A percentile compares a stretch with the other conserved stretches of the same genome.
Evolutionary conservation across 768 basidiomycete species (phyloP).

Genomic region (Daedaleopsis nitida): DNA sequence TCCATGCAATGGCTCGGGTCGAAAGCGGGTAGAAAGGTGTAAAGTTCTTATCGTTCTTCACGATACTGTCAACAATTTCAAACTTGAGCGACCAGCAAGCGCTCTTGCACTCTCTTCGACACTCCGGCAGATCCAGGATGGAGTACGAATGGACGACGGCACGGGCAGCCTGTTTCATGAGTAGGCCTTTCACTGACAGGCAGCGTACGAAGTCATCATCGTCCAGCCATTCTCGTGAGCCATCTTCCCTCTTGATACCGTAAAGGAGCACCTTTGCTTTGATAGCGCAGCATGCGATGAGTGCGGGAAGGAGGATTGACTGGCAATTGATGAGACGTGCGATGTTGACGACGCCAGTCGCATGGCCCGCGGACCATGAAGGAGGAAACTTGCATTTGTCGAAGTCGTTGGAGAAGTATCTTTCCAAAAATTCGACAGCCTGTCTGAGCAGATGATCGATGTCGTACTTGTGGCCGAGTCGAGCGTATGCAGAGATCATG

Average conservation of each 20-base stretch:
- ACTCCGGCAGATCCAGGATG: no score
- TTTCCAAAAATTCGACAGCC: not conserved
- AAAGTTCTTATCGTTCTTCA: no score
- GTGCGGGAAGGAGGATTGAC: not conserved
- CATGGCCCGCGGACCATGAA: not conserved
- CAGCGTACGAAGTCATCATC: not conserved
- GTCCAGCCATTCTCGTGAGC: not conserved
- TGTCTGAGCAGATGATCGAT: not conserved
- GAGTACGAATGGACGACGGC: no score
- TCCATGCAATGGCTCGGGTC: no score
- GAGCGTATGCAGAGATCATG: not conserved
- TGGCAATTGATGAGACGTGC: not conserved
- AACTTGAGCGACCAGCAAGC: no score
- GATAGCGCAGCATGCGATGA: not conserved
- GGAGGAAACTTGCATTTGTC: not conserved
- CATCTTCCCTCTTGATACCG: not conserved
- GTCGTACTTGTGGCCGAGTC: not conserved
- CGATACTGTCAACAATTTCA: no score
- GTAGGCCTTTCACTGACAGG: not conserved
- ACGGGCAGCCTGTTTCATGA: not conserved
- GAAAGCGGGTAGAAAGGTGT: no score
- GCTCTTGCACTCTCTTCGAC: no score
- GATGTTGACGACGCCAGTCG: not conserved
- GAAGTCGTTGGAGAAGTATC: not conserved
- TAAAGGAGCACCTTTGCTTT: not conserved